phyloP scores from a whole-genome alignment of 306 rosid species.

The Corylus americana region DNA sequence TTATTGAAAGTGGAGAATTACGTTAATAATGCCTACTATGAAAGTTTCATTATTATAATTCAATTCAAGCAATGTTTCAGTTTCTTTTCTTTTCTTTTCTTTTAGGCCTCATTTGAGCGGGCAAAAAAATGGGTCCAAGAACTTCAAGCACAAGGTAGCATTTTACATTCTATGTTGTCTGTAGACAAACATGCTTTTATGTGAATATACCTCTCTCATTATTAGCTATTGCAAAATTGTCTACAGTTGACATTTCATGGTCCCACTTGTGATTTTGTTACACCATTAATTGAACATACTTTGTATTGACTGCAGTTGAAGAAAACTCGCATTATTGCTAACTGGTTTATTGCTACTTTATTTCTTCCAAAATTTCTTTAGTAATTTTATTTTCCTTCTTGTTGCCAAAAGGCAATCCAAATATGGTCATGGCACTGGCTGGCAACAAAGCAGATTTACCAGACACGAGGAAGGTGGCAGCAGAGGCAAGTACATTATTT shows the following conservation, averaged over 20 bases:
- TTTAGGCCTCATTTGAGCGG: slow-evolving; percentile 57
- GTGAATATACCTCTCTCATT: background rate
- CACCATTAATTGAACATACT: background rate
- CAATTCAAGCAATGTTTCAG: background rate
- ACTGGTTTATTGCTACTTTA: background rate
- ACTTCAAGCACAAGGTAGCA: slow-evolving; percentile 58
- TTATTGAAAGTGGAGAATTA: background rate
- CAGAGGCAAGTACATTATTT: slow-evolving; percentile 46
- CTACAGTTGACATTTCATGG: background rate
- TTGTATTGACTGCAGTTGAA: background rate
- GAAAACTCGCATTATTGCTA: background rate
- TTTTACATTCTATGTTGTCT: background rate
- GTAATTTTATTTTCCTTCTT: slow-evolving; percentile 7
- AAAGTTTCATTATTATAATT: background rate
- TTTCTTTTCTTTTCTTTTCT: background rate
- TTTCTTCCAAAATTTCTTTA: background rate
- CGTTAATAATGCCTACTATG: background rate
- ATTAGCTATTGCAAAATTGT: slow-evolving; percentile 3
- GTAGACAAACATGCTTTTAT: background rate
- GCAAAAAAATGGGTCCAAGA: slow-evolving; percentile 65
- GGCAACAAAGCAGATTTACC: slow-evolving; percentile 61
- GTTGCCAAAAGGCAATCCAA: slow-evolving; percentile 46
- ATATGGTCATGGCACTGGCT: slow-evolving; percentile 69
- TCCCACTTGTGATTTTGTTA: background rate
- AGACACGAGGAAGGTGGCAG: slow-evolving; percentile 51